phyloP scores from a whole-genome alignment of 2,329 filamentous ascomycete species.

The Trichoderma aggressivum region DNA sequence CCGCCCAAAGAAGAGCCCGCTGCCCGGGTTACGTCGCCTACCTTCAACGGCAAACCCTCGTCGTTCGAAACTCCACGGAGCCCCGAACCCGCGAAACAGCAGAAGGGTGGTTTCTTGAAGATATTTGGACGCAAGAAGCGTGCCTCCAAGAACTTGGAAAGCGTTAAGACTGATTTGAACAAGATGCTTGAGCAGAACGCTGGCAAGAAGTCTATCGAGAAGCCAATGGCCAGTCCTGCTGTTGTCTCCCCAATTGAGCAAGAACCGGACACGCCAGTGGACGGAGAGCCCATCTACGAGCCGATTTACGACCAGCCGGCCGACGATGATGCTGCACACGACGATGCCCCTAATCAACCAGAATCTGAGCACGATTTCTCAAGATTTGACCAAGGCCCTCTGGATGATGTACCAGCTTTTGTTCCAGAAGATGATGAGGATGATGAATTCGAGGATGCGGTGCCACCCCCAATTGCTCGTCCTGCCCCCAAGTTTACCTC shows the following conservation, averaged over 20 bases:
- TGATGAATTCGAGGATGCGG: conserved; percentile 36
- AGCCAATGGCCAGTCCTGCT: conserved; percentile 25
- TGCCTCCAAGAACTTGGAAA: conserved; percentile 54
- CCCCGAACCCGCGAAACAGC: conserved; percentile 41
- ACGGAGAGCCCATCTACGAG: conserved; percentile 19
- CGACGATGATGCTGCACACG: conserved; percentile 47
- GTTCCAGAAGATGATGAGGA: conserved; percentile 56
- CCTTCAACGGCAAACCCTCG: conserved; percentile 18
- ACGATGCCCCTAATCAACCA: conserved; percentile 56
- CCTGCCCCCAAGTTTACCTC: conserved; percentile 16
- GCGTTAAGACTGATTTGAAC: conserved; percentile 50
- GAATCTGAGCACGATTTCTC: conserved; percentile 60
- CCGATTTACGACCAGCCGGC: conserved; percentile 21
- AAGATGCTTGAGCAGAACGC: conserved; percentile 45
- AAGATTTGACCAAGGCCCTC: conserved; percentile 83
- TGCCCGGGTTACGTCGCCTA: background rate
- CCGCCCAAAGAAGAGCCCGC: conserved; percentile 26
- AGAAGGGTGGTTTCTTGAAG: conserved; percentile 59
- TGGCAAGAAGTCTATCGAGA: conserved; percentile 12
- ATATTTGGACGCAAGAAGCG: conserved; percentile 64
- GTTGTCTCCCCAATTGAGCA: conserved; percentile 17
- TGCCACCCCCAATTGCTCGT: conserved; percentile 51
- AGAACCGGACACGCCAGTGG: background rate
- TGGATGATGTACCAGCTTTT: conserved; percentile 83
- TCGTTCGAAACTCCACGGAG: conserved; percentile 5